A percentile compares a stretch with the other conserved stretches of the same genome.
phyloP scores from a whole-genome alignment of 2,329 filamentous ascomycete species.

The Botrytis pseudocinerea region DNA sequence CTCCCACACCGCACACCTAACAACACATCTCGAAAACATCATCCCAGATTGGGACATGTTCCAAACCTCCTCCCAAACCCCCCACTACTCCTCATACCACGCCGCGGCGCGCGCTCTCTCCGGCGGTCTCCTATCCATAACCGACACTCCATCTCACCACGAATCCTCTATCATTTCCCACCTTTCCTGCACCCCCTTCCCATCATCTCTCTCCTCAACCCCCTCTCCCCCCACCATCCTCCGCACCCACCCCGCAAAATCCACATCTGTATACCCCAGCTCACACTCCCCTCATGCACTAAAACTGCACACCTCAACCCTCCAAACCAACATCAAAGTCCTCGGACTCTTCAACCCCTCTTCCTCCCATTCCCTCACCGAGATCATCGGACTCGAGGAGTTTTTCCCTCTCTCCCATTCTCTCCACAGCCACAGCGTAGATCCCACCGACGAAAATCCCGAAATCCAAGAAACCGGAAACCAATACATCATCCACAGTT shows the following conservation, averaged over 20 bases:
- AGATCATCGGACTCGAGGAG: neutral
- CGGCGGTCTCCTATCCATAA: constrained; percentile 28
- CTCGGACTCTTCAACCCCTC: constrained; percentile 22
- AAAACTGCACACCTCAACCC: constrained; percentile 21
- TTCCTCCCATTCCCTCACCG: neutral
- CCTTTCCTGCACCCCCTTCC: neutral
- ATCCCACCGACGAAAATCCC: neutral
- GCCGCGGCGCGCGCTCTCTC: constrained; percentile 26
- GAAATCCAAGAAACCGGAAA: too few species aligned
- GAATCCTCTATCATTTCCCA: constrained; percentile 15
- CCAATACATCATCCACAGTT: neutral
- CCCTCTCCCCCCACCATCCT: neutral
- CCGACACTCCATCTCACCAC: constrained; percentile 25
- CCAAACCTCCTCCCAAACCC: constrained; percentile 21
- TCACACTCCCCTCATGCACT: constrained; percentile 21
- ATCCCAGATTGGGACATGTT: constrained; percentile 27
- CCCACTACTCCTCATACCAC: constrained; percentile 24
- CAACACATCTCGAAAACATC: constrained; percentile 25
- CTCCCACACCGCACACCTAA: constrained; percentile 25
- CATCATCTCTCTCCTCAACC: too few species aligned
- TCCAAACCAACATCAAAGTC: constrained; percentile 13
- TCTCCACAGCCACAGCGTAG: neutral
- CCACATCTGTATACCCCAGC: constrained; percentile 23
- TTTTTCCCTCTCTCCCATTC: neutral
- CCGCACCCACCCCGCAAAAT: constrained; percentile 20